Conservation (phyloP, 179 eudicot genomes). For the Beta macrorhiza region DNA sequence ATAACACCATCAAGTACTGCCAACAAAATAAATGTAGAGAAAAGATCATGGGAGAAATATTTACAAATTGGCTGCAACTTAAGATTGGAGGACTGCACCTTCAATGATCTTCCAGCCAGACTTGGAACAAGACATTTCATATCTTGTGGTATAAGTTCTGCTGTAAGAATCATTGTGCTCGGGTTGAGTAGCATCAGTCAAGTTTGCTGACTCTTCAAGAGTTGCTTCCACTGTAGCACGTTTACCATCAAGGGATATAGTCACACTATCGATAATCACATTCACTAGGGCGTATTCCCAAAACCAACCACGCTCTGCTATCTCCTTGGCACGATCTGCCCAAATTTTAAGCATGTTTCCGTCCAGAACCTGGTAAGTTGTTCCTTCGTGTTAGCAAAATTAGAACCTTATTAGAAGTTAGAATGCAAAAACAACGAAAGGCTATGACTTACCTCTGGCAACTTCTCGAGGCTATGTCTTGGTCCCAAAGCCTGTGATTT, state of each 20-base stretch:
- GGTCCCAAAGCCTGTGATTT: constrained; percentile 90
- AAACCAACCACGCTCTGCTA: constrained; percentile 76
- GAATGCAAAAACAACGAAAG: too few species aligned
- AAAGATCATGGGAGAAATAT: constrained; percentile 12
- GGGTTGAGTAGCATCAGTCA: constrained; percentile 63
- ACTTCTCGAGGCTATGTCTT: constrained; percentile 61
- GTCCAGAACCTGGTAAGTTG: constrained; percentile 64
- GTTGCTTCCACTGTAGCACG: constrained; percentile 90
- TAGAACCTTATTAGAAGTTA: neutral
- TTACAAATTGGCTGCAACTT: constrained; percentile 24
- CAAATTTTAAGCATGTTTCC: constrained; percentile 90
- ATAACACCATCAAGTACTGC: neutral
- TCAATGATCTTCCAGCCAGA: constrained; percentile 91
- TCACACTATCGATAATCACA: constrained; percentile 81
- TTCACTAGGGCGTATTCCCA: constrained; percentile 68
- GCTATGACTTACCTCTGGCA: constrained; percentile 62
- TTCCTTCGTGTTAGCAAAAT: constrained; percentile 11
- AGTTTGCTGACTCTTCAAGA: constrained; percentile 74
- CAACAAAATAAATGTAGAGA: neutral
- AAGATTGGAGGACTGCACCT: constrained; percentile 91
- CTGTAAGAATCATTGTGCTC: constrained; percentile 74
- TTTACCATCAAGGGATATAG: constrained; percentile 69
- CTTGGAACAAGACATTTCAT: constrained; percentile 58
- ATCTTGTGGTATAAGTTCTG: constrained; percentile 81
- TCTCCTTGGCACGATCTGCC: constrained; percentile 75